Conservation (phyloP, 2,329 filamentous ascomycete species). For the Gaeumannomyces sp. region DNA sequence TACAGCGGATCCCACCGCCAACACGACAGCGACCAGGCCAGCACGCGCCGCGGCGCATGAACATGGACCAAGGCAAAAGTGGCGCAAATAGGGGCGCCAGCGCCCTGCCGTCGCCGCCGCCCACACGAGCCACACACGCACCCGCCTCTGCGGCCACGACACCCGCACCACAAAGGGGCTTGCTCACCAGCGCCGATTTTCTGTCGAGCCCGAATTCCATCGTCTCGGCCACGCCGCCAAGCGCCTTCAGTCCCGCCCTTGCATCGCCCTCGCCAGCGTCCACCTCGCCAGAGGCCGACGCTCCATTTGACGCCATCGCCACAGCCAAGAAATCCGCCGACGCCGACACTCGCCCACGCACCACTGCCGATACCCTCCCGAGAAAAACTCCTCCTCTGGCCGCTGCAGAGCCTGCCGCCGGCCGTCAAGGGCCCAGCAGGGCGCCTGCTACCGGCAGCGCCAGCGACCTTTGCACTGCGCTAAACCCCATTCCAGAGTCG, state of each 20-base stretch:
- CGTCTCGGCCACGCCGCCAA: slow-evolving; percentile 5
- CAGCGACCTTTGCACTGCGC: background rate
- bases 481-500: background rate
- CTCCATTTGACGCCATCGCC: background rate
- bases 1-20: background rate
- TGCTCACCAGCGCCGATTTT: slow-evolving; percentile 3
- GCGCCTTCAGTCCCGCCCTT: slow-evolving; percentile 9
- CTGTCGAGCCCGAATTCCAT: slow-evolving; percentile 8
- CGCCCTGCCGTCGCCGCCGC: slow-evolving; percentile 7
- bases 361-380: background rate
- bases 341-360: background rate
- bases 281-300: slow-evolving; percentile 6
- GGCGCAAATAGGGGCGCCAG: slow-evolving; percentile 1
- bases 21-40: background rate
- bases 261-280: slow-evolving; percentile 8
- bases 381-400: background rate
- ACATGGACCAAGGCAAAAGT: background rate
- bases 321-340: background rate
- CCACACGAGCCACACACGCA: slow-evolving; percentile 8
- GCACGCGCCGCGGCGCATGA: background rate
- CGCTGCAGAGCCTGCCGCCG: background rate
- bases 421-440: background rate
- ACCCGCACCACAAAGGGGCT: slow-evolving; percentile 9
- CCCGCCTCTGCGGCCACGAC: background rate
- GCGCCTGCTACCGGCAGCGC: background rate